phyloP scores from a whole-genome alignment of 129 eudicot genomes.

The Artemisia argyi region DNA sequence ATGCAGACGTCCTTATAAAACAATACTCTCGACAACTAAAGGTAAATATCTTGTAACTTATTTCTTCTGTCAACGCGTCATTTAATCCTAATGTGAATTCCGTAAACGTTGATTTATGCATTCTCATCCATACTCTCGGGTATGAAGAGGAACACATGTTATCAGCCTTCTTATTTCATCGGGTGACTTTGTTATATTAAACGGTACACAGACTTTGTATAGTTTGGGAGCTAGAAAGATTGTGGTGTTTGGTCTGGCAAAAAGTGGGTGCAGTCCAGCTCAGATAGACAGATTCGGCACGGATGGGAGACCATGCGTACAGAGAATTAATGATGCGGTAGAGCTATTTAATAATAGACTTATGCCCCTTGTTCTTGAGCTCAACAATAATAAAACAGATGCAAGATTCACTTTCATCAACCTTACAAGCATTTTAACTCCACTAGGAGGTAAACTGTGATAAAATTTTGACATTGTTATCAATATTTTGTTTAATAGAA shows the following conservation, averaged over 20 bases:
- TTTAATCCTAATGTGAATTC: too few species aligned
- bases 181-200: too few species aligned
- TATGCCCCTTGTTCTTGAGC: conserved; percentile 34
- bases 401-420: conserved; percentile 41
- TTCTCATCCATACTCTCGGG: not conserved
- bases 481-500: not conserved
- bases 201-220: conserved; percentile 34
- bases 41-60: conserved; percentile 21
- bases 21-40: conserved; percentile 35
- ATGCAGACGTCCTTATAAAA: conserved; percentile 30
- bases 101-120: not conserved
- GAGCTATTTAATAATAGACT: conserved; percentile 42
- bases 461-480: not conserved
- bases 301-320: conserved; percentile 26
- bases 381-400: conserved; percentile 27
- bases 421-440: conserved; percentile 36
- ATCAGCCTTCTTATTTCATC: too few species aligned
- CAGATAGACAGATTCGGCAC: conserved; percentile 15
- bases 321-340: conserved; percentile 17
- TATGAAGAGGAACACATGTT: not conserved
- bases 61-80: not conserved
- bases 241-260: conserved; percentile 38
- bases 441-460: conserved; percentile 28
- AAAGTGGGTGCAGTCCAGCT: conserved; percentile 44
- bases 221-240: conserved; percentile 47